Base-by-base conservation (phyloP, 2,329 filamentous ascomycete genomes). In the Phaeoacremonium minimum region DNA sequence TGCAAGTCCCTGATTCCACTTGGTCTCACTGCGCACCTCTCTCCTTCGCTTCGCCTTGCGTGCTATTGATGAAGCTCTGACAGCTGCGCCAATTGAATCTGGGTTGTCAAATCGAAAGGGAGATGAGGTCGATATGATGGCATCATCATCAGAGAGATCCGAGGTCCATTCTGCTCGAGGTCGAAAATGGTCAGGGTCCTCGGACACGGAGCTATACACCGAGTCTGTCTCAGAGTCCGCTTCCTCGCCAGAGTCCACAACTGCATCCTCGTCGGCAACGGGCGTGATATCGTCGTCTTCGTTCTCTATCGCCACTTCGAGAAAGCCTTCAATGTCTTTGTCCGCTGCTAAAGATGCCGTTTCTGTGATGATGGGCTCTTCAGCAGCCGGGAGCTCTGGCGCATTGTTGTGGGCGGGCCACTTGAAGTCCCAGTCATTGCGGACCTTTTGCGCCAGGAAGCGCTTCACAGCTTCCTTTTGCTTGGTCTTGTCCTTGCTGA, bases 1-100 rank as follows among this genome's bases (percentile, higher is more conserved):
- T n/a, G 80, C 75, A 38, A 96, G 58, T 0, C 91, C 91, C 26
- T 83, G 70, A 51, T 96, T 97, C 82, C 85, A 94, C 18, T 67
- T 58, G 63, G 80, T 75, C 63, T 87, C 83, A 38, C 80, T 77
- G 43, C 77, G 73, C 33, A 77, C 55, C 33, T 69, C 73, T 47
- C 69, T 74, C 37, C 80, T 69, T 29, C 76, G 69, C 43, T 70
- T 73, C 22, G 77, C 68, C 42, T 71, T 73, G 38, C 73, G 71
- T 30, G 72, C 69, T 5, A 68, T 54, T 4, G 66, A 55, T 2
- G 63, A 60, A 6, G 62, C 52, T 34, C 64, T 59, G 14, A 73
- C 53, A 7, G 60, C 55, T 2, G 54, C 47, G 2, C 66, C 72
- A 17, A 73, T 60, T 0, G 69, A 60, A 18, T 71, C 68, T 8